Evolutionary conservation across 2,329 filamentous ascomycete species (phyloP).

Genomic region (Cercospora sesami): DNA sequence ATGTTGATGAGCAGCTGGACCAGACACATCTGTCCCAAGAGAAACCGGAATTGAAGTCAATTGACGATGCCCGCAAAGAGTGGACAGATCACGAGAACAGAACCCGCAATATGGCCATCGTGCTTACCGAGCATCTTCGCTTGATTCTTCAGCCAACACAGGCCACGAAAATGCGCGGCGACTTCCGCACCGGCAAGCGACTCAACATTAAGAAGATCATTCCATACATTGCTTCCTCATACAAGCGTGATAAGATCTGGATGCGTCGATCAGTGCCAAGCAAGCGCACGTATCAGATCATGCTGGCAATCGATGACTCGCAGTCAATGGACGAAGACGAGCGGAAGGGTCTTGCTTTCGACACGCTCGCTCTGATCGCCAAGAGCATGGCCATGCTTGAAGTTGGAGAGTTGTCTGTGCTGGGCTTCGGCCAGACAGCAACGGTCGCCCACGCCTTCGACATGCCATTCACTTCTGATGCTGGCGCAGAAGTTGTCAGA

Average conservation of each 20-base stretch:
- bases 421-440: slow-evolving; percentile 83
- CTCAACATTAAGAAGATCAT: slow-evolving; percentile 99
- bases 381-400: slow-evolving; percentile 89
- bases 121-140: slow-evolving; percentile 89
- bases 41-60: slow-evolving; percentile 25
- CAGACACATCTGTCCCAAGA: slow-evolving; percentile 64
- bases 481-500: slow-evolving; percentile 79
- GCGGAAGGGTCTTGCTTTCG: slow-evolving; percentile 79
- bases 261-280: slow-evolving; percentile 89
- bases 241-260: slow-evolving; percentile 99
- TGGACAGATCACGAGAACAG: slow-evolving; percentile 83
- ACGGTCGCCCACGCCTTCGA: slow-evolving; percentile 84
- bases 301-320: slow-evolving; percentile 95
- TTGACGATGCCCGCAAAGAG: slow-evolving; percentile 65
- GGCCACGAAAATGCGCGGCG: slow-evolving; percentile 92
- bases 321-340: slow-evolving; percentile 86
- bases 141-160: slow-evolving; percentile 93
- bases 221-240: slow-evolving; percentile 95
- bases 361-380: slow-evolving; percentile 89
- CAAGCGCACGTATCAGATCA: slow-evolving; percentile 93
- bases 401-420: slow-evolving; percentile 85
- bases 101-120: slow-evolving; percentile 82
- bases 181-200: slow-evolving; percentile 95
- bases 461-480: slow-evolving; percentile 75
- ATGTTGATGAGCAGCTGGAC: slow-evolving; percentile 62